Evolutionary conservation across 306 rosid genomes (phyloP).

Genomic region (Ziziphus jujuba): DNA sequence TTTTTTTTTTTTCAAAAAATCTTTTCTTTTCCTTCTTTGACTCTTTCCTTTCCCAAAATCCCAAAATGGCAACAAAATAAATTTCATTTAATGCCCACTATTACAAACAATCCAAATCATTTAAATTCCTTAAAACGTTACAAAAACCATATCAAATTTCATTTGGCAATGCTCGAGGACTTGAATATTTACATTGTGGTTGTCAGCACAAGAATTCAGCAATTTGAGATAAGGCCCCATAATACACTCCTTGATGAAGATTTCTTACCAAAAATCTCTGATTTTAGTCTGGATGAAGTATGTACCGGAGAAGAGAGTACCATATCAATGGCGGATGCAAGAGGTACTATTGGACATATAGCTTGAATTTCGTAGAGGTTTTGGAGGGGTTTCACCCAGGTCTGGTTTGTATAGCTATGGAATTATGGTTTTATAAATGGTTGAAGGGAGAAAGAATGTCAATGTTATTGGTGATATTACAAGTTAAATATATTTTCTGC

Average conservation of each 20-base stretch:
- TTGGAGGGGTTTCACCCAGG: constrained; percentile 8
- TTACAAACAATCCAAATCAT: too few species aligned
- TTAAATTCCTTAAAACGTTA: too few species aligned
- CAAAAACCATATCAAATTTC: too few species aligned
- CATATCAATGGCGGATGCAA: not conserved
- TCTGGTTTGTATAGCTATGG: constrained; percentile 7
- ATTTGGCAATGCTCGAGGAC: constrained; percentile 38
- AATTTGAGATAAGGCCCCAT: constrained; percentile 48
- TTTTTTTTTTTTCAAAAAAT: too few species aligned
- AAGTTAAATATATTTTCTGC: constrained; percentile 13
- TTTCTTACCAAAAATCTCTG: not conserved
- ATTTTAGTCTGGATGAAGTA: not conserved
- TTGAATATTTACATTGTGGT: constrained; percentile 38
- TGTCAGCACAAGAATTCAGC: constrained; percentile 38
- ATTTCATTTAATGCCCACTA: too few species aligned
- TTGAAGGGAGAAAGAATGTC: constrained; percentile 2
- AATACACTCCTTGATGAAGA: constrained; percentile 19
- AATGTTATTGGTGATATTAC: not conserved
- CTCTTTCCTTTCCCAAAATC: too few species aligned
- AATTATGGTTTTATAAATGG: constrained; percentile 14
- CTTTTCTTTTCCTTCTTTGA: too few species aligned
- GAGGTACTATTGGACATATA: not conserved
- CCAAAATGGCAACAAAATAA: too few species aligned
- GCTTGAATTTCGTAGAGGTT: not conserved
- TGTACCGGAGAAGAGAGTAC: not conserved